Evolutionary conservation across 305 asterid genomes (phyloP).

Genomic region (Rubia peregrina): DNA sequence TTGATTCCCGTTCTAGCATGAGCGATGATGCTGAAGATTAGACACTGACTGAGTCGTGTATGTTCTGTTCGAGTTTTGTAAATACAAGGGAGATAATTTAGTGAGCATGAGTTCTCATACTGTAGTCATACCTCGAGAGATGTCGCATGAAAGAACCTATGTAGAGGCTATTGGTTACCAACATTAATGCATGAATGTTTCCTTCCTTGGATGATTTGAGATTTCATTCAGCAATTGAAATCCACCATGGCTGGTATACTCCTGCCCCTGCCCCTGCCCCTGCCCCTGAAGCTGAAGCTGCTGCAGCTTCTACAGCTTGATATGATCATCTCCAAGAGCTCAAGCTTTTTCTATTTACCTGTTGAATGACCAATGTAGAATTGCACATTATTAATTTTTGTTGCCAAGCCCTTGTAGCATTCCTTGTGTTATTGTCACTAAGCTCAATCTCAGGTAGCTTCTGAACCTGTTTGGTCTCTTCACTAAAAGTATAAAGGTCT

Average conservation of each 20-base stretch:
- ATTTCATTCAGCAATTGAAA: constrained; percentile 40
- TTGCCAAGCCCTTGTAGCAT: constrained; percentile 10
- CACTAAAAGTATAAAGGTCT: not conserved
- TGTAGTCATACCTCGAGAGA: not conserved
- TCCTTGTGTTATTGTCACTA: constrained; percentile 9
- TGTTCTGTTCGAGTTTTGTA: not conserved
- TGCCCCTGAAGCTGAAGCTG: constrained; percentile 27
- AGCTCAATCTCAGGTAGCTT: not conserved
- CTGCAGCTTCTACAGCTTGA: constrained; percentile 34
- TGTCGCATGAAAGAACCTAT: not conserved
- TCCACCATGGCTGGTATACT: constrained; percentile 81
- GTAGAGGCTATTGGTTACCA: not conserved
- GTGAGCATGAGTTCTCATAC: not conserved
- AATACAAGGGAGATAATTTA: not conserved
- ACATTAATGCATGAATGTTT: not conserved
- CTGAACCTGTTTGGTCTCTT: not conserved
- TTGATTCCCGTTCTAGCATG: constrained; percentile 32
- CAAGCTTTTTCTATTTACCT: not conserved
- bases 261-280: constrained; percentile 23
- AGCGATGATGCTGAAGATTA: not conserved
- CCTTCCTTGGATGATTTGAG: not conserved
- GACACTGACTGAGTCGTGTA: constrained; percentile 17
- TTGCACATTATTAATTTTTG: not conserved
- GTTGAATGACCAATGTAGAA: not conserved
- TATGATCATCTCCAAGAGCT: not conserved